These are phyloP conservation scores for Artemisia annua DNA, from an alignment of 129 eudicot species.

Conservation along the genomic window DNA sequence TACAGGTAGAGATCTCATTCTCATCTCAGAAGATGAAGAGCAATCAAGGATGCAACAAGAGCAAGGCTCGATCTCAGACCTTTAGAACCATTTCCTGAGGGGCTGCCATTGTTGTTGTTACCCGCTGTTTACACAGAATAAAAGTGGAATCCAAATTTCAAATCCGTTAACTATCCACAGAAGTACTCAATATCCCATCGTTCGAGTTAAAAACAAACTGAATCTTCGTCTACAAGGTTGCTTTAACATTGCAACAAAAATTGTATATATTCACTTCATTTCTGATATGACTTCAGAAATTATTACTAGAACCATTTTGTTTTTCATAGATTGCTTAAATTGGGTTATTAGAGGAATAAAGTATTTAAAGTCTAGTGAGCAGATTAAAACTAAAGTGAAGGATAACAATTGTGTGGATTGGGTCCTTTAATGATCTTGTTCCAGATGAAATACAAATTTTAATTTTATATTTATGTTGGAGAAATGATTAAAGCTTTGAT, in stretches of 20 bases:
- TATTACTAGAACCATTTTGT: too few relatives aligned
- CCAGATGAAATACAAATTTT: too few relatives aligned
- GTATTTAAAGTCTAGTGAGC: too few relatives aligned
- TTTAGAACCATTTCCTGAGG: conserved; percentile 24
- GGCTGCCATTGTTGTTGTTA: neutral
- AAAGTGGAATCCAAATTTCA: neutral
- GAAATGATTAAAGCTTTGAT: too few relatives aligned
- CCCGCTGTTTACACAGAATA: conserved; percentile 22
- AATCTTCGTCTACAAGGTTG: neutral
- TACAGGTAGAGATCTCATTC: conserved; percentile 14
- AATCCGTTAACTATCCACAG: neutral
- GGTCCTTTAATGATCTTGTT: too few relatives aligned
- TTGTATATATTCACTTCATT: neutral
- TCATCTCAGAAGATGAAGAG: conserved; percentile 21
- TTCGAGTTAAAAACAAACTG: neutral
- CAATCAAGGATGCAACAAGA: conserved; percentile 29
- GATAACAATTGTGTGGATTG: too few relatives aligned
- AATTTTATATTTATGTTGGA: too few relatives aligned
- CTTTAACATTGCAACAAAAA: neutral
- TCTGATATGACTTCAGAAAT: too few relatives aligned
- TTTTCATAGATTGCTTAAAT: too few relatives aligned
- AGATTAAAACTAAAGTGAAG: too few relatives aligned
- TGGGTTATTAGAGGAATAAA: too few relatives aligned
- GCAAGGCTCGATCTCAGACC: conserved; percentile 23
- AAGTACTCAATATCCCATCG: neutral